phyloP scores from a whole-genome alignment of 371 early-diverging fungal genomes.

The Mortierella sp. region DNA sequence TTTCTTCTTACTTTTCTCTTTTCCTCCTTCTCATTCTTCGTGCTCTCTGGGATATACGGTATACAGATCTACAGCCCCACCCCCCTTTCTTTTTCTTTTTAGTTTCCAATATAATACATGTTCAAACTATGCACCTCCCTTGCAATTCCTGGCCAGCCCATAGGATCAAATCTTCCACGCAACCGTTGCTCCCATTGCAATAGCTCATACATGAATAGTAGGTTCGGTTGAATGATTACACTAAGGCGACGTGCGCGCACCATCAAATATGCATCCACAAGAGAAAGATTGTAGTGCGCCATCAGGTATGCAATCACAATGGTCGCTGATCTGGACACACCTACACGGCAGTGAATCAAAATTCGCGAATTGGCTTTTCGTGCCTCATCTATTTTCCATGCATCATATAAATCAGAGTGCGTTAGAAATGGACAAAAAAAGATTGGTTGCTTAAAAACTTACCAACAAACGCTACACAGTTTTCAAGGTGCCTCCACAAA shows the following conservation, averaged over 20 bases:
- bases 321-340: conserved; percentile 76
- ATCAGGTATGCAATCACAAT: conserved; percentile 77
- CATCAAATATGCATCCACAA: conserved; percentile 72
- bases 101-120: conserved; percentile 53
- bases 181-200: conserved; percentile 69
- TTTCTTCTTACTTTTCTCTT: too few relatives aligned
- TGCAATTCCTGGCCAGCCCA: conserved; percentile 55
- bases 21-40: too few relatives aligned
- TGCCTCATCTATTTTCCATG: conserved; percentile 31
- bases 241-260: conserved; percentile 75
- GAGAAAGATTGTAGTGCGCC: conserved; percentile 62
- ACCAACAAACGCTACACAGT: conserved; percentile 71
- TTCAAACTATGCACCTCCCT: conserved; percentile 50
- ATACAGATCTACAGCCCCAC: too few relatives aligned
- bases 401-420: background rate
- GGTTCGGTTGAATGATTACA: conserved; percentile 80
- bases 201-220: conserved; percentile 77
- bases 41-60: too few relatives aligned
- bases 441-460: conserved; percentile 25
- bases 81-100: background rate
- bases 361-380: conserved; percentile 40
- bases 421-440: background rate
- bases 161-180: conserved; percentile 40
- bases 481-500: conserved; percentile 62
- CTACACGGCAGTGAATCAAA: conserved; percentile 76